Evolutionary conservation across 2,329 filamentous ascomycete species (phyloP), one percentile per base, ranked within the genome.

Genomic region (Talaromyces amestolkiae): DNA sequence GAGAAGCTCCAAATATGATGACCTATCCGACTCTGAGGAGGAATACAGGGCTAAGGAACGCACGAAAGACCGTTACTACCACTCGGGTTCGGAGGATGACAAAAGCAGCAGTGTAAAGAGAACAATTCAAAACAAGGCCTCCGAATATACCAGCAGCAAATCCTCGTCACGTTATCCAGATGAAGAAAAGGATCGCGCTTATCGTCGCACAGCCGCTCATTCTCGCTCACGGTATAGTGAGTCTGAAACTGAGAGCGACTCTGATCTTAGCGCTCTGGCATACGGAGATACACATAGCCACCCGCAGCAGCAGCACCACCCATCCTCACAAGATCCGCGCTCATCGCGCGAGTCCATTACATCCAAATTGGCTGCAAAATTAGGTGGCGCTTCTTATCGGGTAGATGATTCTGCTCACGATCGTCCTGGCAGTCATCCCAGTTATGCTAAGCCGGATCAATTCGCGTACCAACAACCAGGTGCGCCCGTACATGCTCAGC

Each of bases 181-280:
- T 33, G 62, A 64, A 58, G 58, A 67, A 9, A 61, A 56, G n/a
- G 24, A 56, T 22, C 49, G 58, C 22, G 61, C 51, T 41, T 58
- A 67, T 43, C 58, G 58, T 43, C 39, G 47, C 17, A 41, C 61
- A 8, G 43, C 35, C 10, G 39, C 24, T 17, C 54, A 58, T 24
- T 51, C 59, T 53, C 71, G 70, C 43, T 69, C 64, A 11, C 68
- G 70, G 3, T 69, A 64, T 10, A 70, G 69, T 33, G 64, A 63
- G 11, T 71, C 70, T 9, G 71, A 74, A 61, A 70, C 70, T 13
- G 69, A 72, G 58, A 72, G 70, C 47, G 73, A 73, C 39, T 74
- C 75, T 6, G 72, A 70, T 4, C 74, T 78, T 56, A 76, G 77
- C 41, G 72, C 69, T 47, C 70, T 79, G n/a, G 77, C 76, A 3